Percentiles rank a stretch among this genome's conserved stretches.
These are phyloP conservation scores for Pseudopediastrum boryanum DNA, from an alignment of 139 green algal species.

Conservation along the genomic window DNA sequence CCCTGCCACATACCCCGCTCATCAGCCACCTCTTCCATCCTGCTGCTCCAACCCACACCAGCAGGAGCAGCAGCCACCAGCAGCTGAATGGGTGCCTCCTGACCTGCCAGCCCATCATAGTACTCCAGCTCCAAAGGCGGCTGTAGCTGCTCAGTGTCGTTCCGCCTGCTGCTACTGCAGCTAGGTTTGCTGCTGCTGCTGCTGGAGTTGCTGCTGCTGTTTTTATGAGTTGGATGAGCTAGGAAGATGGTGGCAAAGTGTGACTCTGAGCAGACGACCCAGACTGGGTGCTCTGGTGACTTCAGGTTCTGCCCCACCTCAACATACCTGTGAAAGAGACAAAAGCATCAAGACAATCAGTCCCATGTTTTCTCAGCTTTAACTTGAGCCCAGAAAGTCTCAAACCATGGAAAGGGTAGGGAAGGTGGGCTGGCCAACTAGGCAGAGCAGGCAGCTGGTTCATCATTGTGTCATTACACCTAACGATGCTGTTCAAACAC, in stretches of 20 bases:
- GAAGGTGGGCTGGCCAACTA: too few relatives aligned
- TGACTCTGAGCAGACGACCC: constrained; percentile 77
- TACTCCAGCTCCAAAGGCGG: constrained; percentile 60
- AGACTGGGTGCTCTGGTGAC: constrained; percentile 63
- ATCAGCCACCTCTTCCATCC: not conserved
- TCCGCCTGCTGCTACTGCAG: not conserved
- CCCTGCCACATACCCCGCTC: constrained; percentile 60
- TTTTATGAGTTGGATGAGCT: not conserved
- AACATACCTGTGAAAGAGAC: constrained; percentile 35
- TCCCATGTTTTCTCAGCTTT: not conserved
- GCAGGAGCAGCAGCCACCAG: not conserved
- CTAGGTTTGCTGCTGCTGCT: not conserved
- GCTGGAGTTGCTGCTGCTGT: not conserved
- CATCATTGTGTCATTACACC: too few relatives aligned
- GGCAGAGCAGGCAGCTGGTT: too few relatives aligned
- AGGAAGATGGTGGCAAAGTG: constrained; percentile 76
- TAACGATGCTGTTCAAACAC: too few relatives aligned
- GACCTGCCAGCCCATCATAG: constrained; percentile 69
- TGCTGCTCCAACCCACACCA: not conserved
- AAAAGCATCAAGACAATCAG: not conserved
- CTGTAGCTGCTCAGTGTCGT: not conserved
- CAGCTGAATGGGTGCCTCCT: constrained; percentile 46
- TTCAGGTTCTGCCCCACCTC: constrained; percentile 67
- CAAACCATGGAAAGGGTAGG: too few relatives aligned
- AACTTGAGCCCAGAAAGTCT: too few relatives aligned